Evolutionary conservation across 225 moss, liverwort and hornwort species (phyloP), one percentile per base, ranked within the genome.

Genomic region (Neckera pumila): DNA sequence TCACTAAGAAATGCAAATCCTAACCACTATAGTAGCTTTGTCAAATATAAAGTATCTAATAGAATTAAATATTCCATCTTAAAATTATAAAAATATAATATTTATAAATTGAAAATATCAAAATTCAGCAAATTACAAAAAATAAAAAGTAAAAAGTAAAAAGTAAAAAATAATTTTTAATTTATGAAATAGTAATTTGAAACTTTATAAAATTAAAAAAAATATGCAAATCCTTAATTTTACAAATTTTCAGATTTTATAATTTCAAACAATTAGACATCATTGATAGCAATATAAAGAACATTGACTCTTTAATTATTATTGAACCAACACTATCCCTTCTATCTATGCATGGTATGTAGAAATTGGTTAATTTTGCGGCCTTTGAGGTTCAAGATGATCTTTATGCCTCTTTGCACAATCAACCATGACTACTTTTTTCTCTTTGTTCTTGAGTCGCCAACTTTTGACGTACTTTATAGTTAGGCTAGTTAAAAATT

Each of bases 371-470:
- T 73, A 45, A 27, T 72, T 27, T 72, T 0, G 2, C 2, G 3
- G n/a, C 67, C 12, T 15, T n/a, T 27, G 6, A 72, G 10, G 16
- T 27, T 16, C 1, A 16, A 43, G 10, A 27, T 72, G 16, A 27
- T 72, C 5, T 72, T 27, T 27, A 17, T 10, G 1, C 16, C 1
- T 72, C 28, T 43, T 72, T 43, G 16, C 6, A 10, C 27, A 72
- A 72, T 43, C 27, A 72, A 27, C 6, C 3, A 43, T 43, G 43
- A 16, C 3, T 0, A 3, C 0, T 26, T 71, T 42, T 71, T 42
- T 14, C 25, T 26, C 9, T 26, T 40, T 3, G 1, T 16, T 0
- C 27, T 0, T 27, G 5, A 16, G 3, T 15, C 4, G 2, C 3
- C 9, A 9, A 26, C 6, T 72, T 16, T 28, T 43, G 10, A 1